Percentiles rank a stretch among this genome's conserved stretches.
phyloP scores from a whole-genome alignment of 2,329 filamentous ascomycete species.

The Clarireedia hainanense region DNA sequence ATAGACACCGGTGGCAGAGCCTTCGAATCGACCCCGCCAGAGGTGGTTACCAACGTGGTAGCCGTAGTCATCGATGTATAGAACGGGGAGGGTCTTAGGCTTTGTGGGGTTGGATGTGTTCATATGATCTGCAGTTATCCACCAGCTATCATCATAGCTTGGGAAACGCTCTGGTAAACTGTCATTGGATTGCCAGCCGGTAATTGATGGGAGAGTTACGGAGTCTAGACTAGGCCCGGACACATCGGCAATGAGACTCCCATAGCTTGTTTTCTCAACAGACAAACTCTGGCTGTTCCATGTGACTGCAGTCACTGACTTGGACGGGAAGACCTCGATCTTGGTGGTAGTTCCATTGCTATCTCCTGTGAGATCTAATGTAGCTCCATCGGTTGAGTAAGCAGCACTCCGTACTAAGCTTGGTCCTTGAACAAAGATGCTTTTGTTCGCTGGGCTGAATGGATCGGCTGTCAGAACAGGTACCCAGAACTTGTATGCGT shows the following conservation, averaged over 20 bases:
- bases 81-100: constrained; percentile 35
- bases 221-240: constrained; percentile 8
- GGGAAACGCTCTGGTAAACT: constrained; percentile 35
- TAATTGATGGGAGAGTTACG: constrained; percentile 15
- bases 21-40: constrained; percentile 31
- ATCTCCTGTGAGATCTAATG: constrained; percentile 39
- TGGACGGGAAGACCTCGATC: constrained; percentile 41
- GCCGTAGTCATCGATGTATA: constrained; percentile 38
- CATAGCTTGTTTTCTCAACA: constrained; percentile 34
- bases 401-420: constrained; percentile 42
- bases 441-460: constrained; percentile 21
- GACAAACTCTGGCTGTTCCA: constrained; percentile 40
- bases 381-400: constrained; percentile 26
- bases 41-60: constrained; percentile 37
- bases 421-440: constrained; percentile 43
- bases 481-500: constrained; percentile 50
- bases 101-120: constrained; percentile 27
- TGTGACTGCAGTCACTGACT: constrained; percentile 36
- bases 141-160: constrained; percentile 33
- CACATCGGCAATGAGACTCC: constrained; percentile 28
- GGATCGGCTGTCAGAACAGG: constrained; percentile 39
- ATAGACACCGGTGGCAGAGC: constrained; percentile 23
- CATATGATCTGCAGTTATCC: constrained; percentile 4
- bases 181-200: constrained; percentile 32
- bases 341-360: constrained; percentile 31